Evolutionary conservation across 2,329 filamentous ascomycete species (phyloP).

Genomic region (Microdochium nivale): DNA sequence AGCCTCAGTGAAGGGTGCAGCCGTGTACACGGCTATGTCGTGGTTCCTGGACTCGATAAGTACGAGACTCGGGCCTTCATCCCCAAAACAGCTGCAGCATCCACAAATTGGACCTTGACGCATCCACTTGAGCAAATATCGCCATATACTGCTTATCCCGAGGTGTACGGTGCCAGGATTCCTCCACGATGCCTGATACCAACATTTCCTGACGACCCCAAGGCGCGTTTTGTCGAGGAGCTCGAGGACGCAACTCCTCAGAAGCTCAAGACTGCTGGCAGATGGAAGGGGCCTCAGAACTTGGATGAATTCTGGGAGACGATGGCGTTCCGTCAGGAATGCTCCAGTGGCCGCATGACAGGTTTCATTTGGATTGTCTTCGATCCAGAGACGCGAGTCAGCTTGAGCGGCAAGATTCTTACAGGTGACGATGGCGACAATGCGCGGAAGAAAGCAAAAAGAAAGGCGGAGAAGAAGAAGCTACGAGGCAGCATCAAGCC

Average conservation of each 20-base stretch:
- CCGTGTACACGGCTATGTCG: constrained; percentile 64
- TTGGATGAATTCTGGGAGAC: constrained; percentile 97
- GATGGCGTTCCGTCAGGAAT: constrained; percentile 95
- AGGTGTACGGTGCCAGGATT: constrained; percentile 37
- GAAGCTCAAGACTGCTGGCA: constrained; percentile 46
- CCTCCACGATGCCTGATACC: constrained; percentile 81
- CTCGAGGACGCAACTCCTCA: constrained; percentile 64
- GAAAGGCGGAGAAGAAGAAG: constrained; percentile 35
- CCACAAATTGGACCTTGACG: constrained; percentile 59
- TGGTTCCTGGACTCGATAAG: constrained; percentile 80
- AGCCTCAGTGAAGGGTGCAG: constrained; percentile 27
- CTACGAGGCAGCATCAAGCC: constrained; percentile 53
- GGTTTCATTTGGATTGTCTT: constrained; percentile 94
- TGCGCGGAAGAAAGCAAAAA: constrained; percentile 4
- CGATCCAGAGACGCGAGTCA: constrained; percentile 34
- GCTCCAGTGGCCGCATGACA: constrained; percentile 82
- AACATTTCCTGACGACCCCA: constrained; percentile 90
- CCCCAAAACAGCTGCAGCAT: constrained; percentile 43
- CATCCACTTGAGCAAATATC: constrained; percentile 60
- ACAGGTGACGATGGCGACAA: constrained; percentile 1
- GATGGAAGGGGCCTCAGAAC: constrained; percentile 76
- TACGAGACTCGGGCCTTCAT: constrained; percentile 74
- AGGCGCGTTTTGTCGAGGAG: constrained; percentile 80
- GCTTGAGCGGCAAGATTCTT: not conserved
- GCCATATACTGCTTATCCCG: constrained; percentile 46